Percentiles rank a stretch among this genome's conserved stretches.
Conservation (phyloP, 345 rosid genomes). For the Acer campestre region DNA sequence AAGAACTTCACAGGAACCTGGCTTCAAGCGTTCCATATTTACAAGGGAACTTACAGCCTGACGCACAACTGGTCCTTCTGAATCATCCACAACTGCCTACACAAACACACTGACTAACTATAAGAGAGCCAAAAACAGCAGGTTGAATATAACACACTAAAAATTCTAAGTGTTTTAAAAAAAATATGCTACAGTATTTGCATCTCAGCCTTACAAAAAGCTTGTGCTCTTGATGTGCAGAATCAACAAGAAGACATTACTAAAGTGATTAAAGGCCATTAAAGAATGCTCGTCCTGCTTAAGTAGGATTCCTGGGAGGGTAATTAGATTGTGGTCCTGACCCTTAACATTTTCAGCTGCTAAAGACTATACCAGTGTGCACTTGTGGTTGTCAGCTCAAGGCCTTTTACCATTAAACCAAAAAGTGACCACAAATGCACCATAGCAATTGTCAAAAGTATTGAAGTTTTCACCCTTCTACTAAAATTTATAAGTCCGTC, state of each 20-base stretch:
- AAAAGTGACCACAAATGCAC: no score
- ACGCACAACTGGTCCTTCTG: slow-evolving; percentile 55
- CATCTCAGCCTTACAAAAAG: neutral
- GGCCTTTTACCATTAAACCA: no score
- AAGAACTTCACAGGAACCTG: slow-evolving; percentile 83
- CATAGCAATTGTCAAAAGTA: no score
- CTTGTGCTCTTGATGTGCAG: no score
- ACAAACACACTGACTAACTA: slow-evolving; percentile 15
- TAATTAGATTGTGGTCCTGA: neutral
- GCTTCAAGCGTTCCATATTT: slow-evolving; percentile 68
- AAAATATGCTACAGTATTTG: neutral
- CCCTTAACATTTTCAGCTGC: neutral
- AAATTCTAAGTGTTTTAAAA: no score
- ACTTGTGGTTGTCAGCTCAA: no score
- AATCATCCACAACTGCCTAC: slow-evolving; percentile 63
- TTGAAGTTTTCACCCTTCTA: no score
- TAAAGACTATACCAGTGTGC: no score
- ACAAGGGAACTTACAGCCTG: slow-evolving; percentile 58
- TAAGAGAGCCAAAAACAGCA: slow-evolving; percentile 2
- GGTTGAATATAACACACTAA: neutral
- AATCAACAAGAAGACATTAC: neutral
- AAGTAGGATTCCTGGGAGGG: neutral
- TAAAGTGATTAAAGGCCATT: neutral
- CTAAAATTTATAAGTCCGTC: no score
- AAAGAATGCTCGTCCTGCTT: neutral